Base-by-base conservation (phyloP, 2,329 filamentous ascomycete genomes). In the Fusarium sp. region DNA sequence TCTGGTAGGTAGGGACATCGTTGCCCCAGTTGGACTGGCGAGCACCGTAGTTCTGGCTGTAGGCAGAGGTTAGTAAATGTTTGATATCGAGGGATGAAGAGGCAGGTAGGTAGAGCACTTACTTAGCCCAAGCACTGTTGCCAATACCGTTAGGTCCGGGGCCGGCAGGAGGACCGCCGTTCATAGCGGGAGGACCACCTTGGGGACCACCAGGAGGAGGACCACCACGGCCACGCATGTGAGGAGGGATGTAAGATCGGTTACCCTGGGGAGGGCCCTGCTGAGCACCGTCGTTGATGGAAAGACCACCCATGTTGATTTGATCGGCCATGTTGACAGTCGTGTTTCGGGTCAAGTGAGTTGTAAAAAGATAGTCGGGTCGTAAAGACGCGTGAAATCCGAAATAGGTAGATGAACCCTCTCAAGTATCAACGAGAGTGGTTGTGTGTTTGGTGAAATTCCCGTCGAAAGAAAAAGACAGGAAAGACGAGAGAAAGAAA, bases 171-270 rank as follows among this genome's bases (percentile, higher is more conserved):
- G 73, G 53, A 42, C 52, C 54, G 23, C 50, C 64, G 45, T 67
- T 67, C 64, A 66, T 66, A 52, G 56, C 59, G 51, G 61, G 55
- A 48, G 58, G 46, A 14, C 71, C 74, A 54, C 73, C 49, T 46
- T 55, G 61, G 57, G 72, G 63, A 21, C 39, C 61, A 43, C 54
- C 53, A 28, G 55, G 54, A 44, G 79, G 81, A 72, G 81, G 61
- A 34, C 72, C 67, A 58, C 74, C 75, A 42, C 69, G 70, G 41
- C 76, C 77, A 75, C 93, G 90, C 86, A 94, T 89, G 82, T 96
- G 93, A 81, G 93, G 93, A 72, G 93, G 93, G 73, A 96, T 94
- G 85, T 96, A 96, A 60, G 92, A 92, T 77, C 91, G 90, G 71
- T 74, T 67, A 59, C 62, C 62, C 71, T 76, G 71, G 62, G 75